A percentile compares a stretch with the other conserved stretches of the same genome.
phyloP scores from a whole-genome alignment of 106 monocot genomes.

The Vanilla planifolia region DNA sequence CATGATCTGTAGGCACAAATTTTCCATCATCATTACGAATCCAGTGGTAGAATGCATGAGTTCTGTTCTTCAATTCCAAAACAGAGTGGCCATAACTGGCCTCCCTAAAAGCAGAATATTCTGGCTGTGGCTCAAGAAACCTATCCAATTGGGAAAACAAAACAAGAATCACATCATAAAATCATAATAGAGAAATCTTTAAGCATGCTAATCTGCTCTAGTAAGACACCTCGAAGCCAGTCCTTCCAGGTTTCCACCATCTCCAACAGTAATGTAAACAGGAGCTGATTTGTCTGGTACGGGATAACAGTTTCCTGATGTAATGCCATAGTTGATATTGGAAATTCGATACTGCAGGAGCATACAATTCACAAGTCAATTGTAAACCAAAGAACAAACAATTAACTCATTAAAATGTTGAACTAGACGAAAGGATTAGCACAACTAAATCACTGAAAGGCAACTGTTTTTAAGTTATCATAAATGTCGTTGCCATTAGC shows the following conservation, averaged over 20 bases:
- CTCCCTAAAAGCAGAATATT: conserved; percentile 96
- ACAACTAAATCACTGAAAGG: too few relatives aligned
- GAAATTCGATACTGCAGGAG: conserved; percentile 82
- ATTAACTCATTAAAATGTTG: too few relatives aligned
- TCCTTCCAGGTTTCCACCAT: conserved; percentile 99
- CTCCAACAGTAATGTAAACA: conserved; percentile 91
- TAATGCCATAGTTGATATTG: conserved; percentile 86
- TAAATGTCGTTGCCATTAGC: too few relatives aligned
- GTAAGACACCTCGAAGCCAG: conserved; percentile 65
- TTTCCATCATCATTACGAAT: conserved; percentile 92
- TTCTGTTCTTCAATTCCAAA: conserved; percentile 79
- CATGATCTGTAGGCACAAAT: conserved; percentile 39
- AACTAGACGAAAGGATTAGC: too few relatives aligned
- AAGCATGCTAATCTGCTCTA: background rate
- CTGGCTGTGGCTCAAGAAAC: conserved; percentile 71
- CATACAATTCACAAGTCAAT: background rate
- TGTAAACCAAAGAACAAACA: background rate
- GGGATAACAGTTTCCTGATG: conserved; percentile 60
- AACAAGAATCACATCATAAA: background rate
- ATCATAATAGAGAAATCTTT: background rate
- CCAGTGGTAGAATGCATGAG: conserved; percentile 93
- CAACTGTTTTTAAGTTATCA: too few relatives aligned
- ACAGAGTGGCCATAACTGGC: conserved; percentile 95
- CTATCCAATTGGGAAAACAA: conserved; percentile 26
- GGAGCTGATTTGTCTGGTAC: conserved; percentile 86